Evolutionary conservation across 805 yeast species (phyloP).

Genomic region (Yarrowia divulgata): DNA sequence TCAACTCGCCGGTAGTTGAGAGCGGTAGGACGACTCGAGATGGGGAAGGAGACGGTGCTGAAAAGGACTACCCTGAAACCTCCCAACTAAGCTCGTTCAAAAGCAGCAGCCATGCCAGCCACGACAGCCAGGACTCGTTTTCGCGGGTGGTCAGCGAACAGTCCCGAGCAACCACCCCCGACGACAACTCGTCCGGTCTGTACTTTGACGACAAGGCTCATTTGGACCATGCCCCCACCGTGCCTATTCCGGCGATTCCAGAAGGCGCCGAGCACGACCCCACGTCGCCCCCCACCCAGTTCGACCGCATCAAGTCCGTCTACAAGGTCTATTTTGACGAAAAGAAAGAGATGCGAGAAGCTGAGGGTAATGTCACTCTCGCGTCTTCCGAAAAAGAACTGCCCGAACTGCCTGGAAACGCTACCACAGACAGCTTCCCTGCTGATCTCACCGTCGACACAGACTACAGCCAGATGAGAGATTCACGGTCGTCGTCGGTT

Average conservation of each 20-base stretch:
- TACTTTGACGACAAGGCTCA: slow-evolving; percentile 16
- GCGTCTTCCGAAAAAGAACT: not conserved
- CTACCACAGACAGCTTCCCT: slow-evolving; percentile 23
- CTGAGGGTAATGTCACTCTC: not conserved
- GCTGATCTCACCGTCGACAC: slow-evolving; percentile 30
- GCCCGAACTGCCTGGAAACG: slow-evolving; percentile 6
- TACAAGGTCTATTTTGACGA: slow-evolving; percentile 45
- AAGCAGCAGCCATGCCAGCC: slow-evolving; percentile 7
- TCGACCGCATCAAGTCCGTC: slow-evolving; percentile 46
- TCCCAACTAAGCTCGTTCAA: slow-evolving; percentile 8
- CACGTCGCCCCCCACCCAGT: slow-evolving; percentile 41
- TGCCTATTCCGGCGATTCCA: slow-evolving; percentile 9
- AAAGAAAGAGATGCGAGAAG: not conserved
- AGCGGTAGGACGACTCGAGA: not conserved
- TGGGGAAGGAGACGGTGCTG: not conserved
- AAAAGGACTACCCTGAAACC: not conserved
- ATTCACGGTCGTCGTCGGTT: slow-evolving; percentile 12
- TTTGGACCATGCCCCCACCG: slow-evolving; percentile 4
- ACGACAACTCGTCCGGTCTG: not conserved
- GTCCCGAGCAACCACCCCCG: slow-evolving; percentile 7
- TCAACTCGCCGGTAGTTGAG: not conserved
- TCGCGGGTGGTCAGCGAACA: not conserved
- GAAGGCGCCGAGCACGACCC: not conserved
- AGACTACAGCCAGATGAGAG: slow-evolving; percentile 3
- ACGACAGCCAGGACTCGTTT: slow-evolving; percentile 14